Percentiles rank a stretch among this genome's conserved stretches.
These are phyloP conservation scores for Priceomyces haplophilus DNA, from an alignment of 805 yeast genomes.

Conservation along the genomic window DNA sequence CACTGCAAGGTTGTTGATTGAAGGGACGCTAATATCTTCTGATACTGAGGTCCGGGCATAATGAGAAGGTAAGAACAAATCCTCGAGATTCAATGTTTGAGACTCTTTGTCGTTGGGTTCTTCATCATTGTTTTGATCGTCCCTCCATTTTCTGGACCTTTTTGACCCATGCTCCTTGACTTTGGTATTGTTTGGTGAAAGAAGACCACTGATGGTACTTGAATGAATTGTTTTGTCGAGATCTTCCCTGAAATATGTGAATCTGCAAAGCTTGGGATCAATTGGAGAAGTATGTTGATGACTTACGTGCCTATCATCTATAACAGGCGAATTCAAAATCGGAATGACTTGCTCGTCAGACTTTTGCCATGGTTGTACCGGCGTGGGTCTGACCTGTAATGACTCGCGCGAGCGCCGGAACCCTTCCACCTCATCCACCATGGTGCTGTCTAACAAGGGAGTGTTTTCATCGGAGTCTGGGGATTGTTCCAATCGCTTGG, in stretches of 20 bases:
- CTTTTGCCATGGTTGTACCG: slow-evolving; percentile 71
- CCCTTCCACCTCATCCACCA: slow-evolving; percentile 32
- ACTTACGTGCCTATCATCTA: slow-evolving; percentile 1
- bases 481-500: neutral
- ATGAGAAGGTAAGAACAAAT: slow-evolving; percentile 24
- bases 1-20: neutral
- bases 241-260: slow-evolving; percentile 90
- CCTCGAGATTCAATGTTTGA: slow-evolving; percentile 14
- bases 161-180: slow-evolving; percentile 9
- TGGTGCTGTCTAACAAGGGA: slow-evolving; percentile 28
- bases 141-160: slow-evolving; percentile 15
- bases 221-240: slow-evolving; percentile 87
- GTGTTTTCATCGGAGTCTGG: slow-evolving; percentile 23
- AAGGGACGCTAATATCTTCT: neutral
- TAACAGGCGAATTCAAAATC: slow-evolving; percentile 19
- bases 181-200: slow-evolving; percentile 19
- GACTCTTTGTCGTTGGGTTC: slow-evolving; percentile 3
- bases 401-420: slow-evolving; percentile 37
- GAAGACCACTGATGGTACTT: slow-evolving; percentile 78
- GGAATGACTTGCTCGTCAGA: slow-evolving; percentile 27
- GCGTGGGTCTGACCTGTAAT: slow-evolving; percentile 66
- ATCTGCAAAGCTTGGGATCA: slow-evolving; percentile 48
- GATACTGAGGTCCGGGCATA: slow-evolving; percentile 11
- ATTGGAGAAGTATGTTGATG: slow-evolving; percentile 9
- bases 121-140: slow-evolving; percentile 5